Conservation (phyloP, 2,329 filamentous ascomycete species). For the Aspergillus floridensis region DNA sequence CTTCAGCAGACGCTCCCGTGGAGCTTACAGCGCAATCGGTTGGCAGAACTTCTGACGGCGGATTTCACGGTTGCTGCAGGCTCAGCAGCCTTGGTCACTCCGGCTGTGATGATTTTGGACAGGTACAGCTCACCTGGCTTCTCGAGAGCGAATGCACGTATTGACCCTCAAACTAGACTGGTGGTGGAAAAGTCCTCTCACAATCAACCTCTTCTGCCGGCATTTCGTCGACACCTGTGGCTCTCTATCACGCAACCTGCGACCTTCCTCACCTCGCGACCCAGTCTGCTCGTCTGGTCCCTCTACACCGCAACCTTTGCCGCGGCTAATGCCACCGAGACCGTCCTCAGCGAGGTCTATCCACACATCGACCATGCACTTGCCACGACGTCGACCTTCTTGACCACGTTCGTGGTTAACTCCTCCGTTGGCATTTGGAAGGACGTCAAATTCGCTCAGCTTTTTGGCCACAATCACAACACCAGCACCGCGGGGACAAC, state of each 20-base stretch:
- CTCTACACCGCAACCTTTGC: slow-evolving; percentile 84
- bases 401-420: slow-evolving; percentile 48
- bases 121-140: slow-evolving; percentile 33
- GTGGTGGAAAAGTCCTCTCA: slow-evolving; percentile 27
- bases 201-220: slow-evolving; percentile 23
- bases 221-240: slow-evolving; percentile 19
- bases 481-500: slow-evolving; percentile 5
- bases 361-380: slow-evolving; percentile 54
- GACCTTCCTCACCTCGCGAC: slow-evolving; percentile 36
- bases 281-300: slow-evolving; percentile 40
- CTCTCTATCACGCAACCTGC: slow-evolving; percentile 38
- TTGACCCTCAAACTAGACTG: slow-evolving; percentile 13
- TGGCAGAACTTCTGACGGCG: slow-evolving; percentile 51
- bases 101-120: slow-evolving; percentile 29
- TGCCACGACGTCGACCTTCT: slow-evolving; percentile 60
- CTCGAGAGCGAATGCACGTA: slow-evolving; percentile 28
- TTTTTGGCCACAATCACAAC: slow-evolving; percentile 51
- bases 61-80: slow-evolving; percentile 56
- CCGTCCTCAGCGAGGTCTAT: slow-evolving; percentile 59
- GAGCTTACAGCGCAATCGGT: slow-evolving; percentile 32
- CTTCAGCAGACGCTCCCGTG: slow-evolving; percentile 25
- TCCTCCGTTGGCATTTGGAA: slow-evolving; percentile 34
- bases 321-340: slow-evolving; percentile 80
- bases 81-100: slow-evolving; percentile 27
- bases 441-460: slow-evolving; percentile 57